A percentile compares a stretch with the other conserved stretches of the same genome.
Conservation (phyloP, 164 flowering plant genomes). For the Aristolochia contorta region DNA sequence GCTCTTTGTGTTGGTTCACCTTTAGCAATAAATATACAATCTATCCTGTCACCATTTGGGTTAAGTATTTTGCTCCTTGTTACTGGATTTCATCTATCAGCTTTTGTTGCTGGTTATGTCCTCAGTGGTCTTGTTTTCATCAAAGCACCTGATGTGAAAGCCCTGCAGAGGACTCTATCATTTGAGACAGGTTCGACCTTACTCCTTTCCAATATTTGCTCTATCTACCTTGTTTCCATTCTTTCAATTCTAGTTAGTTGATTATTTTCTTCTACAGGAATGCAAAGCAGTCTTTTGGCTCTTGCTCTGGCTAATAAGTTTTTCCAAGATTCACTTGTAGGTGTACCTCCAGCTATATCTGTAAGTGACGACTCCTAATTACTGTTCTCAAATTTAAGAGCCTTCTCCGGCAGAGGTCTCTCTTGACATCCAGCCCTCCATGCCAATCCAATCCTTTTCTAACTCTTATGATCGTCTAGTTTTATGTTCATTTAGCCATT, state of each 20-base stretch:
- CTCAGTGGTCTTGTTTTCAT: conserved; percentile 52
- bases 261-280: conserved; percentile 37
- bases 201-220: neutral
- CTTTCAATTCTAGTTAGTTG: neutral
- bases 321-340: conserved; percentile 89
- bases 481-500: no score
- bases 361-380: conserved; percentile 27
- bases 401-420: no score
- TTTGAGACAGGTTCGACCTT: conserved; percentile 69
- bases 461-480: no score
- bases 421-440: no score
- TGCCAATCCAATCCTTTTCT: no score
- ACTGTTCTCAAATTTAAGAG: no score
- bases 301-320: conserved; percentile 91
- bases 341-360: conserved; percentile 89
- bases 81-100: conserved; percentile 61
- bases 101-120: conserved; percentile 64
- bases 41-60: conserved; percentile 83
- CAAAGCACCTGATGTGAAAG: conserved; percentile 53
- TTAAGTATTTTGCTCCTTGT: conserved; percentile 49
- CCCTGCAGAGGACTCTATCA: conserved; percentile 82
- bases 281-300: conserved; percentile 97
- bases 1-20: conserved; percentile 95
- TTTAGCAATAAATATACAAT: conserved; percentile 65
- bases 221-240: neutral